Base-by-base conservation (phyloP, 106 monocot species). In the Dendrobium huoshanense region DNA sequence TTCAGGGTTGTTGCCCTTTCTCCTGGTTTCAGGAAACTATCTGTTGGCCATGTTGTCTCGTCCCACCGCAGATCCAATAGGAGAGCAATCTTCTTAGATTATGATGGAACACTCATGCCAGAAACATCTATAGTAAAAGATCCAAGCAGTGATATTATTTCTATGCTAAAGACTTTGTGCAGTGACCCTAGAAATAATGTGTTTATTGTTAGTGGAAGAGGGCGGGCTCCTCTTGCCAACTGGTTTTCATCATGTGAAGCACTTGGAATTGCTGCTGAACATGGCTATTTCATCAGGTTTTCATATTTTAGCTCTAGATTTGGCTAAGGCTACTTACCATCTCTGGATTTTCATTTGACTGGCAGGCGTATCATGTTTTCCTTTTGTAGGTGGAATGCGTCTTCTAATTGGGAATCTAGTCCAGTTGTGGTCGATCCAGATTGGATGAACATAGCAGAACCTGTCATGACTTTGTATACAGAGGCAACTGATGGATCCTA, bases 211-310 rank as follows among this genome's bases (percentile, higher is more conserved):
- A 90, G 89, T 80, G 89, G 87, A 45, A 84, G 89, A 68, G 80
- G 80, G 13, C 80, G 87, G 73, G 51, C 31, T 37, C 80, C 37
- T 20, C 75, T 90, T 37, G 81, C 67, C 0, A 44, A 82, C 67
- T 90, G 89, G 89, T 90, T 90, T 72, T 59, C 77, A 29, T 48
- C 82, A 0, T 87, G 87, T 33, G 80, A 80, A 18, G 48, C 70
- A 24, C 82, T 90, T 77, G 89, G 89, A 40, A 82, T 90, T 81
- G 87, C 89, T 45, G 89, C 89, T 19, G 89, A 90, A 17, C 89
- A 90, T 81, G 89, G 89, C 55, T 90, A 82, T 80, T 87, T 90
- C 75, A 78, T 85, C 20, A 87, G 89, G 89, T 89, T 20, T n/a
- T 74, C 25, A 65, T 65, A 65, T 65, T 65, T n/a, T 22, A 65